Base-by-base conservation (phyloP, 164 flowering plant species). In the Dillenia turbinata region DNA sequence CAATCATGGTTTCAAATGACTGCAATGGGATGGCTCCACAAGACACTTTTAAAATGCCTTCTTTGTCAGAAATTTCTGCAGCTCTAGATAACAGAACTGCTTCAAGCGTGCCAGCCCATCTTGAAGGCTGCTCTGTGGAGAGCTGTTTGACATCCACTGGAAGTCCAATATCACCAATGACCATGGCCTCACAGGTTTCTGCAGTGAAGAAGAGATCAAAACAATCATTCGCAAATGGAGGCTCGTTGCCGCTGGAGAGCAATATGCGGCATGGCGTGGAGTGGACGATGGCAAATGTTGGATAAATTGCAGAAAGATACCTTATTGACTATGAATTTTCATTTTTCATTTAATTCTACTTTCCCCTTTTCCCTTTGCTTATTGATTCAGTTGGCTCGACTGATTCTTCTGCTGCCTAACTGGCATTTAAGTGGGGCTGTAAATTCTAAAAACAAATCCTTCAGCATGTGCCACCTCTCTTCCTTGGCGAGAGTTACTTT, bases 61-160 rank as follows among this genome's bases (percentile, higher is more conserved):
- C 79, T 56, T 61, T 83, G 1, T 71, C 85, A 0, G 90, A 82
- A 58, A 69, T 76, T 45, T 70, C 85, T 12, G 69, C 72, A 10
- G 77, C 75, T 48, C 52, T 75, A 44, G 85, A 79, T 46, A 79
- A 69, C 68, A 82, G 75, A 47, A 74, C 60, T 44, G 52, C 69
- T 10, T 62, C 75, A 19, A 74, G 61, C 26, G 33, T 79, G 47
- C 77, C 79, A n/a, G 68, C 78, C 57, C 75, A 69, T 16, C 55
- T 87, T 44, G 85, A 84, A 12, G 85, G 85, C 63, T 85, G 90
- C 72, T 84, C 90, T 15, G 66, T 81, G 9, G 89, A 89, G 19
- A 84, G 92, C 73, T 83, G 91, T 76, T 68, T 87, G 70, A 83
- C 89, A n/a, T 76, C 92, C 50, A 77, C 68, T 12, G 90, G 79